Evolutionary conservation across 257 asterid genomes (phyloP).

Genomic region (Solanum medicagineum): DNA sequence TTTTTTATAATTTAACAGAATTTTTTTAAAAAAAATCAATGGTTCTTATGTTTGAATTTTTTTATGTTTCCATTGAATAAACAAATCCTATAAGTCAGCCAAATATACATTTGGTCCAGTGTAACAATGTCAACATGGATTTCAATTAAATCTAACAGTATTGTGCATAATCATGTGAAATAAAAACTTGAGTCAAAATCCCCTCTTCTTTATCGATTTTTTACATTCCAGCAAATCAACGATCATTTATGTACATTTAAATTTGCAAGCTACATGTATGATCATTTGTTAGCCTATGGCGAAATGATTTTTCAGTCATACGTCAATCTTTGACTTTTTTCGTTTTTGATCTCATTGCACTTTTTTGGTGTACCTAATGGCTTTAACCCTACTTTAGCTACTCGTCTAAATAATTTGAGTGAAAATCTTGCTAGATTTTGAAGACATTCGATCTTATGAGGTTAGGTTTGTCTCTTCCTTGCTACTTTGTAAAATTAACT

Average conservation of each 20-base stretch:
- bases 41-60: neutral
- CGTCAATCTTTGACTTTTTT: neutral
- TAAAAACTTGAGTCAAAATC: neutral
- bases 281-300: neutral
- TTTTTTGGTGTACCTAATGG: neutral
- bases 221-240: neutral
- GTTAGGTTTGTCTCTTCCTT: neutral
- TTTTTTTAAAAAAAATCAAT: neutral
- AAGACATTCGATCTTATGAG: neutral
- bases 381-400: neutral
- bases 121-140: neutral
- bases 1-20: neutral
- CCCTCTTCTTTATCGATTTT: neutral
- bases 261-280: neutral
- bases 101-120: neutral
- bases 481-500: neutral
- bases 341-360: neutral
- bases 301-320: neutral
- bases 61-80: neutral
- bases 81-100: neutral
- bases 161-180: neutral
- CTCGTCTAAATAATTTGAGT: neutral
- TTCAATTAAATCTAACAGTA: neutral
- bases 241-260: neutral
- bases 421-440: neutral